These are phyloP conservation scores for Botrytis pseudocinerea DNA, from an alignment of 2,329 filamentous ascomycete species.

Conservation along the genomic window DNA sequence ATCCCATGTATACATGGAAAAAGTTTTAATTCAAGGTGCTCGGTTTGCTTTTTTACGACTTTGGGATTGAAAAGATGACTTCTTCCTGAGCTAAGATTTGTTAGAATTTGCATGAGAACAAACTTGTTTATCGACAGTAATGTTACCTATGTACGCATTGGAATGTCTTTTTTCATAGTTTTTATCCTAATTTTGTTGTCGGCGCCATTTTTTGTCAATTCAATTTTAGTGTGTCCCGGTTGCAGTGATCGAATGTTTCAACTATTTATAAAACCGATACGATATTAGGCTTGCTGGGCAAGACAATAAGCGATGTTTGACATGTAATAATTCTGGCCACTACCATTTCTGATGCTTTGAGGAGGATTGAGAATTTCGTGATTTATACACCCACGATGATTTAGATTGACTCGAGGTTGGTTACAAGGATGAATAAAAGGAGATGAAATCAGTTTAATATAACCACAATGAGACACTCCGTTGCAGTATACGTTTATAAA, in stretches of 20 bases:
- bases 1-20: background rate
- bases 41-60: background rate
- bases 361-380: background rate
- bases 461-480: too few species aligned
- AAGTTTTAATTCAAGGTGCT: background rate
- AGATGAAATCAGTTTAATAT: too few species aligned
- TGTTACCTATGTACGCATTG: fast-evolving
- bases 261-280: too few species aligned
- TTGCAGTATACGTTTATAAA: too few species aligned
- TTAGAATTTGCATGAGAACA: fast-evolving
- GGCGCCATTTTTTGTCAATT: background rate
- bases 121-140: background rate
- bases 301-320: too few species aligned
- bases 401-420: too few species aligned
- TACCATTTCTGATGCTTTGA: background rate
- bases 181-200: background rate
- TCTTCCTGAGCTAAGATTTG: background rate
- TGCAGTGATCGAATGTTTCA: background rate
- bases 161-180: fast-evolving
- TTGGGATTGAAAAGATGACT: background rate
- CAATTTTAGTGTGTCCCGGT: fast-evolving
- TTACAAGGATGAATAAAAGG: too few species aligned
- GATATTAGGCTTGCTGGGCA: too few species aligned
- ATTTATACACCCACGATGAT: too few species aligned
- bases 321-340: too few species aligned